Evolutionary conservation across 2,329 filamentous ascomycete species (phyloP), one percentile per base, ranked within the genome.

Genomic region (Monilinia vaccinii-corymbosi): DNA sequence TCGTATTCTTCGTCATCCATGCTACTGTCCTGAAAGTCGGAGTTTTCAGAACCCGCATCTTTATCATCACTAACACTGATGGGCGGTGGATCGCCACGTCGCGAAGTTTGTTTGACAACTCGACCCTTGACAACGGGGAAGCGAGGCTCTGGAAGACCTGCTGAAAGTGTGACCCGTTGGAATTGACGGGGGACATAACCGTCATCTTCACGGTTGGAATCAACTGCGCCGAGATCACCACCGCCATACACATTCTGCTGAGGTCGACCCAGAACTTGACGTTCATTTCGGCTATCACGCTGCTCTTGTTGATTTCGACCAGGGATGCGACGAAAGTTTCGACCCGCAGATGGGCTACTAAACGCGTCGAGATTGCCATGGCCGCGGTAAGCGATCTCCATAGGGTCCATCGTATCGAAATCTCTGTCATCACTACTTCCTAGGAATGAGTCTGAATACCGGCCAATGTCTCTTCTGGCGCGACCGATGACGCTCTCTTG

Each of bases 61-160:
- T 47, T 49, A 4, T 31, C n/a, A 4, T 55, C 31, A n/a, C 51
- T 11, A 18, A 16, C 28, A 21, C 14, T 14, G 13, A 25, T 9
- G 1, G 23, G 32, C 23, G 7, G n/a, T 2, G 18, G 25, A 32
- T 40, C 36, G 34, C 40, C 31, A 9, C 49, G 51, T 45, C 28
- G 28, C 51, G 23, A 13, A 32, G 25, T 38, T 36, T 51, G 58
- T 34, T 44, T 57, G 45, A 61, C 55, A 23, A 61, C 18, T 51
- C 53, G 59, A 31, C 46, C 46, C 8, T 51, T n/a, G n/a, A 61
- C 46, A 23, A 6, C 9, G 10, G 51, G 51, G 13, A 55, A 44
- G 2, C 28, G 28, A 34, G 51, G 25, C 38, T 31, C 28, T 10
- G 38, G 51, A 32, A 32, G 38, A 18, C 38, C 51, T 31, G 51